Conservation (phyloP, 768 basidiomycete species). For the Termitomyces sp. region DNA sequence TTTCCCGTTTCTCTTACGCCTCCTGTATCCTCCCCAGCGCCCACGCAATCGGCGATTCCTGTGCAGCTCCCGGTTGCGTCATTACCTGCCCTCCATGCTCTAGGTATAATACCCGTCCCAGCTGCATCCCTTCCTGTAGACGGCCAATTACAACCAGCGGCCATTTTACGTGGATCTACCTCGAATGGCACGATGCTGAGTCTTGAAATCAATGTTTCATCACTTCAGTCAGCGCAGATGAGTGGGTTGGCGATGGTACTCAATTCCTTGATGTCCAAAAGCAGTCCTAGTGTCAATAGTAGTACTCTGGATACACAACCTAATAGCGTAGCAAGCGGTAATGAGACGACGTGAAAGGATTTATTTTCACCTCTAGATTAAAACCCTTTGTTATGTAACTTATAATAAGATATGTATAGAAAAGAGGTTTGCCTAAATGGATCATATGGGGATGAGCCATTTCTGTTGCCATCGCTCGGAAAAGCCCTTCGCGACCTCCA, state of each 20-base stretch:
- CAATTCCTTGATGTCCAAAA: constrained; percentile 64
- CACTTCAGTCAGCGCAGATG: constrained; percentile 74
- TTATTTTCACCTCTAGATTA: no score
- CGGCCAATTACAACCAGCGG: constrained; percentile 66
- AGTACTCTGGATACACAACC: background rate
- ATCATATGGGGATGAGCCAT: background rate
- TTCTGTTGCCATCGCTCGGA: no score
- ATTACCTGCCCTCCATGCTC: constrained; percentile 58
- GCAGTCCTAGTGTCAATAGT: constrained; percentile 4
- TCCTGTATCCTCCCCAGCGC: constrained; percentile 15
- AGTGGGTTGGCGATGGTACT: constrained; percentile 68
- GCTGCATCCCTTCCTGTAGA: constrained; percentile 46
- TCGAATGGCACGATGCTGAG: constrained; percentile 70
- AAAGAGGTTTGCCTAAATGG: background rate
- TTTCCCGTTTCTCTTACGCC: constrained; percentile 26
- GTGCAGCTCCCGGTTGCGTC: constrained; percentile 71
- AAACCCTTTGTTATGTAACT: background rate
- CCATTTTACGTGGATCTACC: constrained; percentile 69
- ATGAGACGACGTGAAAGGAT: background rate
- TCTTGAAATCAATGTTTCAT: constrained; percentile 75
- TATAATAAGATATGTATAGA: background rate
- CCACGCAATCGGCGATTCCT: constrained; percentile 46
- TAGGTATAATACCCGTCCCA: constrained; percentile 74
- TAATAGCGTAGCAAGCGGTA: background rate
- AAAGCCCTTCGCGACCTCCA: background rate